Base-by-base conservation (phyloP, 129 eudicot species). In the Silybum marianum region DNA sequence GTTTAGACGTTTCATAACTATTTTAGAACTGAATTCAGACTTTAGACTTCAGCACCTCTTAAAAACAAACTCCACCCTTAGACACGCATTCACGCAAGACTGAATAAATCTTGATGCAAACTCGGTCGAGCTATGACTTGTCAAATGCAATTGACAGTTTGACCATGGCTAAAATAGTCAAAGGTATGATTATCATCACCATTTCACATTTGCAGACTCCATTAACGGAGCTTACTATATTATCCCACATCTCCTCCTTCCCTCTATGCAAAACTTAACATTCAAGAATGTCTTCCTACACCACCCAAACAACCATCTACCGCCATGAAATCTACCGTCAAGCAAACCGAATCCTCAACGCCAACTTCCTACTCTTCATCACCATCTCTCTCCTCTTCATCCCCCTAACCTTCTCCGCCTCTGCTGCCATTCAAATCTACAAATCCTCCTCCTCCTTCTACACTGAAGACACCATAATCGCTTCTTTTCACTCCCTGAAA, bases 321-420 rank as follows among this genome's bases (percentile, higher is more conserved):
- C 87, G 86, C 63, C 22, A 68, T 34, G 80, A 76, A 18, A 78
- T 90, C 16, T 76, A 87, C 75, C 67, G 82, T 18, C 88, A 86
- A 80, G 74, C 97, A n/a, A 51, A 51, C 48, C 80, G 81, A 39
- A 82, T 89, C 36, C 69, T 91, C 80, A 75, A 62, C 81, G 78
- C 88, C 67, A 82, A 89, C 87, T 62, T 86, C 12, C 86, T 86
- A 81, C 98, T 89, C 75, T 93, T 90, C 93, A 48, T 82, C 34
- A 81, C 86, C 76, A 88, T 93, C 72, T 84, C 98, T 9, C 65
- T 86, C 86, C 89, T 87, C 82, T 90, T 90, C 73, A 74, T 92
- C 81, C 95, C 95, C 34, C 73, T 87, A 38, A 86, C 92, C 48
- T 74, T 89, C 85, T 70, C 73, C 77, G 69, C 85, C 80, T 32